Evolutionary conservation across 2,329 filamentous ascomycete species (phyloP).

Genomic region (Helminthosporium solani): DNA sequence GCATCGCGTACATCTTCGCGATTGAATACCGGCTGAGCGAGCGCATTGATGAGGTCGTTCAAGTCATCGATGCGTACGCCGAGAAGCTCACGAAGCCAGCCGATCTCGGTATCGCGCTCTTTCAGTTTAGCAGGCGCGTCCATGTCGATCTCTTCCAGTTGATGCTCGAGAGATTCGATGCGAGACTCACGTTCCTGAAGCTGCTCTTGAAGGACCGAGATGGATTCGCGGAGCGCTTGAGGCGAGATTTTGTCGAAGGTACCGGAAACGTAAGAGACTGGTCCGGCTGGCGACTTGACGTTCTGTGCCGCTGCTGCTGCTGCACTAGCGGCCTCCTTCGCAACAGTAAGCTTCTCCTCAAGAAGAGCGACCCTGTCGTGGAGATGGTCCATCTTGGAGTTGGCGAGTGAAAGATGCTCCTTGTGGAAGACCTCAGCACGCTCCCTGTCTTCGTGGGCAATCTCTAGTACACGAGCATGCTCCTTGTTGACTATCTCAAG

Average conservation of each 20-base stretch:
- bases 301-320: conserved; percentile 73
- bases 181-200: conserved; percentile 88
- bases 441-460: conserved; percentile 77
- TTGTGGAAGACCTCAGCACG: conserved; percentile 76
- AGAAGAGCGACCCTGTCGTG: conserved; percentile 82
- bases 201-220: conserved; percentile 94
- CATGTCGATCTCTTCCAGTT: conserved; percentile 67
- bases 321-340: conserved; percentile 81
- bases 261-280: conserved; percentile 38
- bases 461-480: conserved; percentile 65
- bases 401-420: conserved; percentile 77
- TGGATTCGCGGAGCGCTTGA: conserved; percentile 91
- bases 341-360: conserved; percentile 87
- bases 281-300: conserved; percentile 50
- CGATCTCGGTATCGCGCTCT: conserved; percentile 91
- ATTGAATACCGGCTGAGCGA: conserved; percentile 75
- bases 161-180: conserved; percentile 82
- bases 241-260: conserved; percentile 83
- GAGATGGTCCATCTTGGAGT: conserved; percentile 81
- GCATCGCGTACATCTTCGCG: conserved; percentile 80
- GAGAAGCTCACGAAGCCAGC: conserved; percentile 90
- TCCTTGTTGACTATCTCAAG: conserved; percentile 53
- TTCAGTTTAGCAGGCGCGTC: conserved; percentile 80
- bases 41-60: conserved; percentile 81
- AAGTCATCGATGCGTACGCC: conserved; percentile 88